A percentile compares a stretch with the other conserved stretches of the same genome.
These are phyloP conservation scores for Psilocybe subaeruginosa DNA, from an alignment of 768 basidiomycete genomes.

Conservation along the genomic window DNA sequence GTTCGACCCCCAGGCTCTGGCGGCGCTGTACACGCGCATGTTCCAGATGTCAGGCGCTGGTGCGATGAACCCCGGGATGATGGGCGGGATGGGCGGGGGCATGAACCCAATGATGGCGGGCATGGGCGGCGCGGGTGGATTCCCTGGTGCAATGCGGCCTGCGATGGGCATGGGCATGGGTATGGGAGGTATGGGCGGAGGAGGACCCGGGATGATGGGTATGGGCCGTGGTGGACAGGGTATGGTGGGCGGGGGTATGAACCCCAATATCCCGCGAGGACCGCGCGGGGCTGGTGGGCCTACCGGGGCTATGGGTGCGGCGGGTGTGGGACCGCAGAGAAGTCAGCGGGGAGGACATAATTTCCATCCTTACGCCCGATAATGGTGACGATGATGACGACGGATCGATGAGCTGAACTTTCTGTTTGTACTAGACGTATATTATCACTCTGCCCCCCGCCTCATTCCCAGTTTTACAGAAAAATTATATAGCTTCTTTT, in stretches of 20 bases:
- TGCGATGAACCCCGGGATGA: slow-evolving; percentile 61
- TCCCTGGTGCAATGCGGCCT: slow-evolving; percentile 28
- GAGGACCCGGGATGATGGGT: slow-evolving; percentile 30
- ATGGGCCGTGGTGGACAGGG: slow-evolving; percentile 47
- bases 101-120: slow-evolving; percentile 43
- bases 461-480: neutral
- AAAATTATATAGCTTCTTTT: slow-evolving; percentile 2
- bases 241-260: slow-evolving; percentile 49
- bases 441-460: neutral
- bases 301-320: slow-evolving; percentile 46
- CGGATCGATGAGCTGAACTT: too few relatives aligned
- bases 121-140: slow-evolving; percentile 32
- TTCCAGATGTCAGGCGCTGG: slow-evolving; percentile 77
- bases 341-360: slow-evolving; percentile 78
- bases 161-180: slow-evolving; percentile 46
- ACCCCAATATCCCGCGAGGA: slow-evolving; percentile 65
- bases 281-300: slow-evolving; percentile 60
- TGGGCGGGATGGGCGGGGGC: slow-evolving; percentile 46
- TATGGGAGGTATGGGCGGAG: slow-evolving; percentile 47
- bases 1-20: slow-evolving; percentile 93
- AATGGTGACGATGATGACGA: slow-evolving; percentile 4
- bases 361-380: slow-evolving; percentile 86
- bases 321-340: slow-evolving; percentile 75
- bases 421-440: neutral
- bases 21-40: slow-evolving; percentile 94